A percentile compares a stretch with the other conserved stretches of the same genome.
phyloP scores from a whole-genome alignment of 2,329 filamentous ascomycete species.

The Claviceps capensis region DNA sequence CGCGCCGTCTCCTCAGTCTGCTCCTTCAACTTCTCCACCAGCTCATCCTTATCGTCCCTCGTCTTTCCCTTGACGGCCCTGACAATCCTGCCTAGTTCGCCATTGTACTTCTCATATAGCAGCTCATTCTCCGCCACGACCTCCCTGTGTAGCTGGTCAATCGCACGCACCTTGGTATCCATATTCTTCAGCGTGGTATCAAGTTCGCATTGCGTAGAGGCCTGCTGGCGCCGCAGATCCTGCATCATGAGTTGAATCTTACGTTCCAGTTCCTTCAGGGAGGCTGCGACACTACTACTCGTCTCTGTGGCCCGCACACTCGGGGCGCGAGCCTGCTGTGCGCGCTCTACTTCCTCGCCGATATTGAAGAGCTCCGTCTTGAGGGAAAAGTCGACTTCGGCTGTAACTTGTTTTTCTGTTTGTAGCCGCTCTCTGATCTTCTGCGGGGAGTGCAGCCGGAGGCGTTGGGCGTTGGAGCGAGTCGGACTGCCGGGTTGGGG shows the following conservation, averaged over 20 bases:
- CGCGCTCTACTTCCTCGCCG: constrained; percentile 59
- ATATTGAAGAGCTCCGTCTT: constrained; percentile 69
- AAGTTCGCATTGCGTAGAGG: constrained; percentile 54
- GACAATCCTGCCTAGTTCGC: constrained; percentile 74
- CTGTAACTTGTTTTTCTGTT: constrained; percentile 62
- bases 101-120: constrained; percentile 82
- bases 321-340: constrained; percentile 20
- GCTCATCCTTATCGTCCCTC: constrained; percentile 66
- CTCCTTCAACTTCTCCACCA: constrained; percentile 58
- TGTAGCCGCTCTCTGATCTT: constrained; percentile 76
- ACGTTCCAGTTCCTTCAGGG: constrained; percentile 53
- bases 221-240: constrained; percentile 47
- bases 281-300: constrained; percentile 22
- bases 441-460: constrained; percentile 57
- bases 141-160: constrained; percentile 84
- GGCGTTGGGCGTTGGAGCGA: constrained; percentile 29
- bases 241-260: constrained; percentile 46
- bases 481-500: constrained; percentile 15
- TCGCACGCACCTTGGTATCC: constrained; percentile 64
- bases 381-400: constrained; percentile 54
- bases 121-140: constrained; percentile 83
- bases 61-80: constrained; percentile 59
- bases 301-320: constrained; percentile 16
- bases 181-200: constrained; percentile 57
- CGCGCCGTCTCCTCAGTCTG: constrained; percentile 63